Conservation (phyloP, 306 rosid species). For the Rosa chinensis region DNA sequence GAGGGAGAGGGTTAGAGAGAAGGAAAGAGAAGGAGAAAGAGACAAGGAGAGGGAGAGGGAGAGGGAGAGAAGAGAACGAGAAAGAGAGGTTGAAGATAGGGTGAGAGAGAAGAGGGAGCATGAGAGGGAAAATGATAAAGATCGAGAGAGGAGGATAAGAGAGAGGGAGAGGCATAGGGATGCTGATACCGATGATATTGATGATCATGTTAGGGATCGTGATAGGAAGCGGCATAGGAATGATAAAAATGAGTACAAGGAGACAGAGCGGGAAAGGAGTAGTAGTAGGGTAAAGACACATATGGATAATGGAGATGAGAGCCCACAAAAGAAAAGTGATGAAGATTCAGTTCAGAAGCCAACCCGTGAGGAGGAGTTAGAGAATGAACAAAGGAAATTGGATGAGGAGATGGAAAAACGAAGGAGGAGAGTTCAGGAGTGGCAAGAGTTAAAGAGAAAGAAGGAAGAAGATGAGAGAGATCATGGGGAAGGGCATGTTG, state of each 20-base stretch:
- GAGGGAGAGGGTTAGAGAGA: not conserved
- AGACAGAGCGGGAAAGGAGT: slow-evolving; percentile 50
- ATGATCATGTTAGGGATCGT: slow-evolving; percentile 53
- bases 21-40: not conserved
- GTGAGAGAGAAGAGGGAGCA: slow-evolving; percentile 27
- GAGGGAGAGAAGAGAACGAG: slow-evolving; percentile 10
- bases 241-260: slow-evolving; percentile 59
- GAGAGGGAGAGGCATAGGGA: slow-evolving; percentile 66
- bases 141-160: slow-evolving; percentile 38
- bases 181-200: slow-evolving; percentile 56
- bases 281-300: slow-evolving; percentile 48
- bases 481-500: slow-evolving; percentile 51
- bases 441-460: slow-evolving; percentile 87
- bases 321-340: slow-evolving; percentile 52
- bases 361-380: slow-evolving; percentile 74
- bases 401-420: slow-evolving; percentile 95
- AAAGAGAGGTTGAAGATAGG: not conserved
- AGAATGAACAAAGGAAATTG: slow-evolving; percentile 71
- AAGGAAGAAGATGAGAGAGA: slow-evolving; percentile 78
- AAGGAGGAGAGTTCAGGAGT: slow-evolving; percentile 92
- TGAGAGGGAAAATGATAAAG: slow-evolving; percentile 33
- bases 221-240: slow-evolving; percentile 62
- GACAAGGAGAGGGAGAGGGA: not conserved
- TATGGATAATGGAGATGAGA: slow-evolving; percentile 48
- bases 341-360: slow-evolving; percentile 48